phyloP scores from a whole-genome alignment of 2,329 filamentous ascomycete genomes.

The Bipolaris victoriae region DNA sequence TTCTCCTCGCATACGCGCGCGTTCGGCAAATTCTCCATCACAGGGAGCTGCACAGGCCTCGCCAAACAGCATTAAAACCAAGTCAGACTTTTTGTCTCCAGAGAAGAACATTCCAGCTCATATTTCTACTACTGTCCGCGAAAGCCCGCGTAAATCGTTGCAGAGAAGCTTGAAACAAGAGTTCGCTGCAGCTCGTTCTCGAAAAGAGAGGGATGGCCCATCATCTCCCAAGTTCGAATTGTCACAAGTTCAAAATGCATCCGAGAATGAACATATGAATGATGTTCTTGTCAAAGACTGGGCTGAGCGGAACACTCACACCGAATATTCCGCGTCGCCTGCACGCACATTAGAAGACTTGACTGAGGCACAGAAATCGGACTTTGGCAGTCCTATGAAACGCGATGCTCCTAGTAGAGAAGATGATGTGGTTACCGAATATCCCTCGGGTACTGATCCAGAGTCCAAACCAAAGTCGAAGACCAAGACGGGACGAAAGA shows the following conservation, averaged over 20 bases:
- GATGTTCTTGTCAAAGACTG: constrained; percentile 40
- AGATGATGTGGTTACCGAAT: constrained; percentile 6
- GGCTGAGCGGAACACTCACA: constrained; percentile 34
- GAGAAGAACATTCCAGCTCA: constrained; percentile 9
- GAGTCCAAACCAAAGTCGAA: constrained; percentile 2
- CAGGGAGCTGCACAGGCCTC: constrained; percentile 28
- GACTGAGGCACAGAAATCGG: constrained; percentile 5
- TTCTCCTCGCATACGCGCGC: constrained; percentile 24
- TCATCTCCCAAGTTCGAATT: constrained; percentile 25
- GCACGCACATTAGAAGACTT: constrained; percentile 31
- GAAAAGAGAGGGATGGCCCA: constrained; percentile 18
- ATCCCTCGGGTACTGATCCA: constrained; percentile 13
- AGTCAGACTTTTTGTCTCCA: constrained; percentile 35
- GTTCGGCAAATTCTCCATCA: constrained; percentile 28
- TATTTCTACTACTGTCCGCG: constrained; percentile 2
- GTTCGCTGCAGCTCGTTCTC: constrained; percentile 11
- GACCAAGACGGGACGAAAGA: constrained; percentile 7
- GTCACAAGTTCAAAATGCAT: constrained; percentile 34
- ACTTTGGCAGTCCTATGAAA: constrained; percentile 21
- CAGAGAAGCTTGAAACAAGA: constrained; percentile 19
- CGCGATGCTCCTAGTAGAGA: background rate
- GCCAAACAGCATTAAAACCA: constrained; percentile 38
- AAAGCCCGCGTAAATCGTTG: constrained; percentile 22
- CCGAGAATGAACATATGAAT: constrained; percentile 32
- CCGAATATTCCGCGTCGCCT: constrained; percentile 39